Evolutionary conservation across 768 basidiomycete species (phyloP).

Genomic region (Xanthoconium stramineum): DNA sequence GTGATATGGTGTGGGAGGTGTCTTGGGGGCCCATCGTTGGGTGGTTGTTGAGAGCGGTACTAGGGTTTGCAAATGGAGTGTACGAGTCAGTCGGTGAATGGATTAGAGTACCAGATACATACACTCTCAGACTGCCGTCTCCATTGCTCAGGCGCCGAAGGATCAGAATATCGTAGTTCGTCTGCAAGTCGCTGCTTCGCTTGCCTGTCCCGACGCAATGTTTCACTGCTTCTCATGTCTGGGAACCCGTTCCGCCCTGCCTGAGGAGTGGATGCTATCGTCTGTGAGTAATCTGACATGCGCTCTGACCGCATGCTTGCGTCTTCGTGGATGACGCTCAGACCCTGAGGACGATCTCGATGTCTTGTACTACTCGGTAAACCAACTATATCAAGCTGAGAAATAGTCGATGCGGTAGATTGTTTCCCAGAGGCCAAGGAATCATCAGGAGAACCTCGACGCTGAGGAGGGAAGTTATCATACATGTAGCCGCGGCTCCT

Average conservation of each 20-base stretch:
- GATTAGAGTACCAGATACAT: not conserved
- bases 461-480: conserved; percentile 15
- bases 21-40: conserved; percentile 8
- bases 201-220: conserved; percentile 12
- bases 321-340: conserved; percentile 34
- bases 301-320: conserved; percentile 27
- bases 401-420: conserved; percentile 29
- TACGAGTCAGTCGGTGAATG: not conserved
- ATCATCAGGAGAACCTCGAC: conserved; percentile 28
- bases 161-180: conserved; percentile 34
- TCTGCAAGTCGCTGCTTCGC: conserved; percentile 33
- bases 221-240: conserved; percentile 19
- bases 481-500: conserved; percentile 25
- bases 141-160: conserved; percentile 32
- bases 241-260: conserved; percentile 10
- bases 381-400: conserved; percentile 32
- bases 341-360: conserved; percentile 21
- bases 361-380: conserved; percentile 17
- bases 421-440: conserved; percentile 29
- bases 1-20: conserved; percentile 21
- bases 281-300: conserved; percentile 22
- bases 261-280: conserved; percentile 18
- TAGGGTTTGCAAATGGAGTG: conserved; percentile 1
- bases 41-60: conserved; percentile 20
- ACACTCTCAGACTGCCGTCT: conserved; percentile 22